Conservation (phyloP, 345 rosid species). For the Lumnitzera racemosa region DNA sequence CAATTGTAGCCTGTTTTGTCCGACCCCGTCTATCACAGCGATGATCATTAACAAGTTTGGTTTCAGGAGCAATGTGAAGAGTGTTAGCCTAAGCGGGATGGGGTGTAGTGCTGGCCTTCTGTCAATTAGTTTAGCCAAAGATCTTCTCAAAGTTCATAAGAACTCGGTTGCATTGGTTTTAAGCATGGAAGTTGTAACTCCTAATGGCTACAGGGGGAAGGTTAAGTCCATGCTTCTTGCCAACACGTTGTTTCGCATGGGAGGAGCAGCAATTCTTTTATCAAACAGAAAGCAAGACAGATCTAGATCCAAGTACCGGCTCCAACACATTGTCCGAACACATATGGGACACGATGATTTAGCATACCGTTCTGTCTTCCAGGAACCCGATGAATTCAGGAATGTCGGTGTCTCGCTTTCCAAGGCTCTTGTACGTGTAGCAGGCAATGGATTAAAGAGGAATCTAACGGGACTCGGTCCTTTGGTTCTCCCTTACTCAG, state of each 20-base stretch:
- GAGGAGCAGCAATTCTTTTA: conserved; percentile 28
- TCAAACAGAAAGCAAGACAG: conserved; percentile 16
- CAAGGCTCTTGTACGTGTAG: conserved; percentile 11
- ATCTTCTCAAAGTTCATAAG: conserved; percentile 17
- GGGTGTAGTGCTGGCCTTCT: conserved; percentile 34
- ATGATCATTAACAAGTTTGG: conserved; percentile 30
- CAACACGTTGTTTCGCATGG: conserved; percentile 29
- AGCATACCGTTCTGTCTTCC: conserved; percentile 20
- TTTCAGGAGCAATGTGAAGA: conserved; percentile 21
- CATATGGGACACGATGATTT: conserved; percentile 21
- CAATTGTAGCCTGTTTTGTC: conserved; percentile 67
- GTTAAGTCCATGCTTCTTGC: conserved; percentile 29
- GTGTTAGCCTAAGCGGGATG: conserved; percentile 35
- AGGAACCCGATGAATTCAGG: conserved; percentile 20
- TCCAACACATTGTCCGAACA: conserved; percentile 23
- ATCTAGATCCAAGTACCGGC: conserved; percentile 13
- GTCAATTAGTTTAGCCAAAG: conserved; percentile 17
- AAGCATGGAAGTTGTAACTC: conserved; percentile 23
- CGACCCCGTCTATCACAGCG: conserved; percentile 55
- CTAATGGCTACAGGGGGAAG: conserved; percentile 25
- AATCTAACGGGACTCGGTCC: conserved; percentile 12
- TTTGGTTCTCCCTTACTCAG: conserved; percentile 15
- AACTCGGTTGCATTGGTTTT: conserved; percentile 21
- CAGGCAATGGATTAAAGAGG: conserved; percentile 12
- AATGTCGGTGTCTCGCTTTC: conserved; percentile 15